Percentiles rank a stretch among this genome's conserved stretches.
Conservation (phyloP, 805 yeast species). For the Myxozyma sirexii region DNA sequence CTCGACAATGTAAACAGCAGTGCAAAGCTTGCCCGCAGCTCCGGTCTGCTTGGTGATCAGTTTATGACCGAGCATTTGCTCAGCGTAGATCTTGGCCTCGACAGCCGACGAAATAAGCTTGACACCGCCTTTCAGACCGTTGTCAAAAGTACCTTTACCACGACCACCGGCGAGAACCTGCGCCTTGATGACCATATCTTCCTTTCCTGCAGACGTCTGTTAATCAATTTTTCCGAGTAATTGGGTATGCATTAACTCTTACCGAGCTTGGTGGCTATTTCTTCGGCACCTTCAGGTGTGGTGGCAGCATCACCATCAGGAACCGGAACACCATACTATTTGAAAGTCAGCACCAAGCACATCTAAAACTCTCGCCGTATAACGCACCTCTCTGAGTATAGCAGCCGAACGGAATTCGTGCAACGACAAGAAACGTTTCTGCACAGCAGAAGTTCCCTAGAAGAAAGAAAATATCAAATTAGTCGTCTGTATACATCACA, state of each 20-base stretch:
- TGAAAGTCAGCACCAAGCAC: neutral
- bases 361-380: neutral
- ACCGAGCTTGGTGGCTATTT: constrained; percentile 71
- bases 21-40: constrained; percentile 93
- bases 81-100: constrained; percentile 84
- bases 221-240: neutral
- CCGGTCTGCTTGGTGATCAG: constrained; percentile 98
- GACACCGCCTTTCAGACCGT: constrained; percentile 96
- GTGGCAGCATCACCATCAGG: constrained; percentile 91
- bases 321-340: constrained; percentile 78
- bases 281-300: constrained; percentile 84
- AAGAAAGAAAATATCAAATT: neutral
- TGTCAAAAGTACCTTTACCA: constrained; percentile 97
- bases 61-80: constrained; percentile 88
- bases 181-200: constrained; percentile 92
- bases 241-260: neutral
- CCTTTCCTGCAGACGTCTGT: constrained; percentile 44
- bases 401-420: constrained; percentile 97
- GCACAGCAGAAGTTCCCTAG: constrained; percentile 17
- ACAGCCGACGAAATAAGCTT: constrained; percentile 81
- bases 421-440: constrained; percentile 76
- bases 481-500: neutral
- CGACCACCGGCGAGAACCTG: constrained; percentile 99
- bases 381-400: constrained; percentile 55
- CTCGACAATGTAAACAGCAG: constrained; percentile 94